Base-by-base conservation (phyloP, 2,329 filamentous ascomycete genomes). In the Colletotrichum euphorbiae region DNA sequence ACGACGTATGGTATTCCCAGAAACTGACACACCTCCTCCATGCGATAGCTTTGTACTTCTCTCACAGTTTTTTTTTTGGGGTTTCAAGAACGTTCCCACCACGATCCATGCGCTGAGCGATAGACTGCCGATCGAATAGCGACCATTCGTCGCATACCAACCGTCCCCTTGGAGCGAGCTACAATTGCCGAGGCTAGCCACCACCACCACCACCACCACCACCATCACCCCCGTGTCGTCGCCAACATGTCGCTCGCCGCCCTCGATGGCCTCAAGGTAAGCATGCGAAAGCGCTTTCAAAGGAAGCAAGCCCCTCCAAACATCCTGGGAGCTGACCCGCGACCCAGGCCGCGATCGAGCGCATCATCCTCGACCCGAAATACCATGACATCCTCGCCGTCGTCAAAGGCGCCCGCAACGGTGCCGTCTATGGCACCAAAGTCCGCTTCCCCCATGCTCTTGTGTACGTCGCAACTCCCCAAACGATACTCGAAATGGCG, bases 401-500 rank as follows among this genome's bases (percentile, higher is more conserved):
- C 73, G 79, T 97, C 79, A 99, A 99, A 87, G 93, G 90, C 75
- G 92, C 96, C 73, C 93, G 96, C 81, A 99, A 98, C 89, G 96
- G 96, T 79, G 90, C 94, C 72, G 93, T 99, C 71, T 99, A 99
- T 82, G 96, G 96, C 69, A 90, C 93, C 75, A 98, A 98, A 88
- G 93, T 99, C 80, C 94, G 96, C 71, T 98, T 99, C 83, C 96
- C 96, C 72, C 96, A 99, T 83, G 96, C 96, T 69, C 87, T 99
- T 73, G 96, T 99, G 84, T 86, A 80, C 71, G 83, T 71, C 13
- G 42, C 31, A 52, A 33, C 56, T 58, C 11, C 17, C 9, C 28
- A 82, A 71, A 11, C 38, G 28, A 50, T 21, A 59, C 58, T 19
- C 21, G 19, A 4, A 6, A 19, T 17, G 2, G 15, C 3, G 3